Conservation (phyloP, 305 asterid species). For the Solanum hybrid region DNA sequence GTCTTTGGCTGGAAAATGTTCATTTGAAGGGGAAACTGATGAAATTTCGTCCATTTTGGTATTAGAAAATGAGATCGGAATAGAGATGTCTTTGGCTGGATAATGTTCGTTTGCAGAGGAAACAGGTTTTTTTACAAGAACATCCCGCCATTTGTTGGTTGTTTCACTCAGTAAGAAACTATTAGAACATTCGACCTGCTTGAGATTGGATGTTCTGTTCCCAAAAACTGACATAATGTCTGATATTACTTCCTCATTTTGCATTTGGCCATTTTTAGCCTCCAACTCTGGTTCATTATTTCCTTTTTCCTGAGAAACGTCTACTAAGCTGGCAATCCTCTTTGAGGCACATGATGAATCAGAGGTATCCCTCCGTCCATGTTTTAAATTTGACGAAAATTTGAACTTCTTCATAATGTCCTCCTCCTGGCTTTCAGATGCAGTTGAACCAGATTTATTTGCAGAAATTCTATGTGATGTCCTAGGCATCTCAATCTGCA, state of each 20-base stretch:
- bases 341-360: neutral
- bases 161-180: slow-evolving; percentile 2
- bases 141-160: slow-evolving; percentile 4
- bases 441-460: neutral
- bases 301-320: neutral
- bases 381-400: neutral
- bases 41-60: slow-evolving; percentile 4
- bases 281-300: slow-evolving; percentile 4
- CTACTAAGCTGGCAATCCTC: slow-evolving; percentile 8
- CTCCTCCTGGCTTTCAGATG: neutral
- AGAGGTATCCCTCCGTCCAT: neutral
- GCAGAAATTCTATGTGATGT: neutral
- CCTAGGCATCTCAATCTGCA: neutral
- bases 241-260: slow-evolving; percentile 1
- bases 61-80: neutral
- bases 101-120: neutral
- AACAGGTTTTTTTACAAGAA: slow-evolving; percentile 1
- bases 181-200: slow-evolving; percentile 3
- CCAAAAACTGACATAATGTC: slow-evolving; percentile 3
- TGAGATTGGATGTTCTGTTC: neutral
- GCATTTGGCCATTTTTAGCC: slow-evolving; percentile 11
- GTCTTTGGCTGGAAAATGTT: slow-evolving; percentile 4
- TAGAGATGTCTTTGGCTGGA: neutral
- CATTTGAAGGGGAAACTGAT: neutral
- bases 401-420: neutral